Conservation (phyloP, 495 filamentous ascomycete genomes). For the Daldinia childiae region DNA sequence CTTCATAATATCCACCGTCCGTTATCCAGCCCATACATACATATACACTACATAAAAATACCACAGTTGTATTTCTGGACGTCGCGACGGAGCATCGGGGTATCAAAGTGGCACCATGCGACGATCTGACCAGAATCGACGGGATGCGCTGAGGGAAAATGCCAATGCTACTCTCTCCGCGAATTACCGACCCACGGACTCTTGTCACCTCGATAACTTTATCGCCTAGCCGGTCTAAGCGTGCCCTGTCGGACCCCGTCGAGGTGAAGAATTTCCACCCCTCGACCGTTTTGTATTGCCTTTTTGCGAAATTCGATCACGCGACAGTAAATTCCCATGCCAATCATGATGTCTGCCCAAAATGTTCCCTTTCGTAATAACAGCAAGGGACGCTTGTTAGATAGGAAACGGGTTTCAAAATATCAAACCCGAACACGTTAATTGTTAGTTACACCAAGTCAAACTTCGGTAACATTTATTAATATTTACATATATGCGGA, state of each 20-base stretch:
- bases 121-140: conserved; percentile 36
- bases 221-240: conserved; percentile 13
- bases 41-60: neutral
- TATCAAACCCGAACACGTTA: neutral
- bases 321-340: conserved; percentile 34
- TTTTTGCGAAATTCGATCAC: conserved; percentile 29
- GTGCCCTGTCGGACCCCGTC: neutral
- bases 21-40: neutral
- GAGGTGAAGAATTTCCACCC: neutral
- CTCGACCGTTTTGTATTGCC: neutral
- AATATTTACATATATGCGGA: conserved; percentile 4
- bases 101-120: conserved; percentile 32
- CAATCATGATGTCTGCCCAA: neutral
- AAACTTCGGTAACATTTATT: neutral
- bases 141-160: conserved; percentile 5
- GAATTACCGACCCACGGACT: conserved; percentile 26
- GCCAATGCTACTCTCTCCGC: conserved; percentile 32
- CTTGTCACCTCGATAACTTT: conserved; percentile 20
- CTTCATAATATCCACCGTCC: neutral
- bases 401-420: neutral
- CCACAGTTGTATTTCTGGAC: conserved; percentile 15
- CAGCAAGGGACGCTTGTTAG: neutral
- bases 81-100: conserved; percentile 7
- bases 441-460: neutral
- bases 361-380: neutral